A percentile compares a stretch with the other conserved stretches of the same genome.
These are phyloP conservation scores for Pelargonium citronellum DNA, from an alignment of 441 rosid genomes.

Conservation along the genomic window DNA sequence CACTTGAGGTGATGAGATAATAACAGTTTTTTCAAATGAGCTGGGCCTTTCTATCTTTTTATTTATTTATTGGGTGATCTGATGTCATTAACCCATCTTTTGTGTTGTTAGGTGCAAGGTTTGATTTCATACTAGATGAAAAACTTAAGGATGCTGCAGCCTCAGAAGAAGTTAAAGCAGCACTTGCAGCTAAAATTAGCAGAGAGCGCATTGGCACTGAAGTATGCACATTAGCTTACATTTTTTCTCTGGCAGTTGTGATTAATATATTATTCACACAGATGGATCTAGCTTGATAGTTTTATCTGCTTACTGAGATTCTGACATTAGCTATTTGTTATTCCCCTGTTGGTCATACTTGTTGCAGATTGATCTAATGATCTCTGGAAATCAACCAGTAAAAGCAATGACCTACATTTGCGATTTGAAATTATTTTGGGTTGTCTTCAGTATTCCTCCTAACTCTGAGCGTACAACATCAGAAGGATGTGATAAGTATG, in stretches of 20 bases:
- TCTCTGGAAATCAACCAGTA: constrained; percentile 73
- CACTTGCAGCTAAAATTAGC: constrained; percentile 82
- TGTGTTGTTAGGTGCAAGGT: constrained; percentile 66
- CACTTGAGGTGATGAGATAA: not conserved
- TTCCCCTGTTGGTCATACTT: constrained; percentile 20
- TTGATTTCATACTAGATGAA: constrained; percentile 63
- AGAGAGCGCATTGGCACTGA: constrained; percentile 91
- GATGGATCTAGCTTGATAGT: constrained; percentile 3
- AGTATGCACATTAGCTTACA: constrained; percentile 38
- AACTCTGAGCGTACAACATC: constrained; percentile 43
- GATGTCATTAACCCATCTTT: constrained; percentile 17
- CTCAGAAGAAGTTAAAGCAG: constrained; percentile 64
- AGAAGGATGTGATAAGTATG: constrained; percentile 58
- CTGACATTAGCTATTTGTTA: constrained; percentile 8
- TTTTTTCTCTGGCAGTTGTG: constrained; percentile 11
- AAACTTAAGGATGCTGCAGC: constrained; percentile 73
- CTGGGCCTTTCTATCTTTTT: not conserved
- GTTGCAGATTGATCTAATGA: constrained; percentile 81
- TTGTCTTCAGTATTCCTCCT: constrained; percentile 60
- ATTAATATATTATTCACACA: constrained; percentile 15
- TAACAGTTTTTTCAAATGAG: not conserved
- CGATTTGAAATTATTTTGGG: constrained; percentile 59
- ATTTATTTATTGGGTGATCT: not conserved
- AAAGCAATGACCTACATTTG: constrained; percentile 53
- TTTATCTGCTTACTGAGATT: constrained; percentile 5